Evolutionary conservation across 2,329 filamentous ascomycete species (phyloP), one percentile per base, ranked within the genome.

Genomic region (Diaporthe australafricana): DNA sequence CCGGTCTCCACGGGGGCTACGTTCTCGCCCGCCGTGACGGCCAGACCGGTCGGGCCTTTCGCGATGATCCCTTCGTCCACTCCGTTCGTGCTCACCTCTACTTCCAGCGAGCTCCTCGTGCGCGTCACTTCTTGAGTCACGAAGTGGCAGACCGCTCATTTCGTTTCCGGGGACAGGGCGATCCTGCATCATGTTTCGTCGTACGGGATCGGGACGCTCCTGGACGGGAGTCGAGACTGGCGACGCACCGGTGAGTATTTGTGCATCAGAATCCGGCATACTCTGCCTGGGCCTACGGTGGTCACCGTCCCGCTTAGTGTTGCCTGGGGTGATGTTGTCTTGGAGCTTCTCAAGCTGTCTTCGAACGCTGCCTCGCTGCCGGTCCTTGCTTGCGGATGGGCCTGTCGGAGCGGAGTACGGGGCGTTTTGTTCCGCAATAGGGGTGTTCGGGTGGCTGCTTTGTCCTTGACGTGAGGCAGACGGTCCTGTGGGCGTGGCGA

Each of bases 311-410:
- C 82, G 79, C 45, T 80, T 75, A n/a, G n/a, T n/a, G 48, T 76
- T 80, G 12, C 80, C 81, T 55, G 80, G 83, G 38, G 80, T 82
- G 30, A 77, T 79, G 78, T 82, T 82, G 77, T 83, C 75, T 76
- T 87, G 78, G 72, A 92, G 91, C 56, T 87, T 63, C 45, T 66
- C 86, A 38, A 92, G 81, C 75, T 91, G 88, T 71, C 89, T 83
- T 72, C 85, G 82, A 22, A 85, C 83, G 38, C 86, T 76, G 11
- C 75, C 73, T 35, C 78, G 78, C 57, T 79, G 79, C 68, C 84
- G 80, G 35, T 86, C 83, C 25, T 78, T 78, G 11, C 77, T 75
- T 32, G 81, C 80, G 12, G 82, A 76, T 8, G 83, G 79, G 25
- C 78, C 79, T 4, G 79, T 79, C 5, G 78, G 79, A 8, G 76